Conservation (phyloP, 768 basidiomycete species). For the Nidularia pulvinata region DNA sequence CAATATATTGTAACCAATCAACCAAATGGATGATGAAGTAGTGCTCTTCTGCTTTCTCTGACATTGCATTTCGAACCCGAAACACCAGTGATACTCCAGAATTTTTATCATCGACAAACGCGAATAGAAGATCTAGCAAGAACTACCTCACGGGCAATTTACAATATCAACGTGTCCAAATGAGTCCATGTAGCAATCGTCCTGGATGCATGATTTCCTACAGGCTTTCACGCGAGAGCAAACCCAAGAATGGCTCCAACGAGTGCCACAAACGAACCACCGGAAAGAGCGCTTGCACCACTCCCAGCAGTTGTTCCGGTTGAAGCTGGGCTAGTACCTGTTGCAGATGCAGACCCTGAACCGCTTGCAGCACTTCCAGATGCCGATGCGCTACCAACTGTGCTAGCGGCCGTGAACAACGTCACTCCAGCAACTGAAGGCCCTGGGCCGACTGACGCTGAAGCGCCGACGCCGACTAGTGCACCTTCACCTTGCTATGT, state of each 20-base stretch:
- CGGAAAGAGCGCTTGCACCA: conserved; percentile 4
- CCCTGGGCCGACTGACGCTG: conserved; percentile 41
- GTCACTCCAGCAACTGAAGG: conserved; percentile 31
- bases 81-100: too few species aligned
- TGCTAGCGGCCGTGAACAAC: conserved; percentile 15
- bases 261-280: conserved; percentile 6
- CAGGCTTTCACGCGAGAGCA: conserved; percentile 4
- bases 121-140: too few species aligned
- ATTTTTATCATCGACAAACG: too few species aligned
- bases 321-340: conserved; percentile 2
- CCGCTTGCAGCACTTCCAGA: neutral
- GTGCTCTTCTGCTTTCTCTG: too few species aligned
- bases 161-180: too few species aligned
- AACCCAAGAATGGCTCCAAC: conserved; percentile 9
- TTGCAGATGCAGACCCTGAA: neutral
- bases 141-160: too few species aligned
- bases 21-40: too few species aligned
- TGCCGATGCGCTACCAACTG: neutral
- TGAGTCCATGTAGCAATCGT: too few species aligned
- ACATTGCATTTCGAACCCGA: too few species aligned
- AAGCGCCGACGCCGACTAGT: conserved; percentile 46
- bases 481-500: conserved; percentile 36
- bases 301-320: neutral
- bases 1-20: too few species aligned
- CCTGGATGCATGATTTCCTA: too few species aligned